Base-by-base conservation (phyloP, 257 asterid genomes). In the Paraleonurus japonicus region DNA sequence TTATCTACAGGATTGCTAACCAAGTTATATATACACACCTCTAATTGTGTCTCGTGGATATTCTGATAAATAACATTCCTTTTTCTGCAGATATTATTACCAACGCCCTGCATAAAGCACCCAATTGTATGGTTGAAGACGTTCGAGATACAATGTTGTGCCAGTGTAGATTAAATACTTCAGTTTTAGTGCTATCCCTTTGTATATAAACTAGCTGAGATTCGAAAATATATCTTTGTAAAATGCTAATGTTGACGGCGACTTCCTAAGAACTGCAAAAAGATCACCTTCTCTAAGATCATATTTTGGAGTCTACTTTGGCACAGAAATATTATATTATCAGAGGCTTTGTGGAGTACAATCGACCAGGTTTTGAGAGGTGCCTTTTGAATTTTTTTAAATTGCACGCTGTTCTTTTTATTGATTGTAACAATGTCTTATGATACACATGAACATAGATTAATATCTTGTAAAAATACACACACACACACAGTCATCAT, bases 31-130 rank as follows among this genome's bases (percentile, higher is more conserved):
- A 37, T 28, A 5, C 7, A 7, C 61, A 16, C 37, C 4, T 47
- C 33, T 55, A 23, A 22, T 24, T 23, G 16, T 28, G 48, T 5
- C 35, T 67, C n/a, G 67, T 69, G 16, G 39, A 57, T 75, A 60
- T 61, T 70, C 62, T n/a, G 24, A 47, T 30, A 48, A 35, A 22
- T 55, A 73, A 58, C 20, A 1, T 72, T 57, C 51, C 71, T 66
- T 59, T 37, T 47, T 73, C 8, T 80, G 83, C 92, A 92, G 96
- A 85, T 89, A 89, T 86, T 92, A 92, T 78, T 89, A 84, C 79
- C 85, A 88, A 28, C 88, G 88, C 32, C 70, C 90, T 54, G 58
- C 70, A 20, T 81, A 80, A 83, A 69, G 64, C 78, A 50, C 57
- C 65, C 65, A 19, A 45, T 33, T 12, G 53, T 39, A 19, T 62